phyloP scores from a whole-genome alignment of 345 rosid species.

The Brassica cretica region DNA sequence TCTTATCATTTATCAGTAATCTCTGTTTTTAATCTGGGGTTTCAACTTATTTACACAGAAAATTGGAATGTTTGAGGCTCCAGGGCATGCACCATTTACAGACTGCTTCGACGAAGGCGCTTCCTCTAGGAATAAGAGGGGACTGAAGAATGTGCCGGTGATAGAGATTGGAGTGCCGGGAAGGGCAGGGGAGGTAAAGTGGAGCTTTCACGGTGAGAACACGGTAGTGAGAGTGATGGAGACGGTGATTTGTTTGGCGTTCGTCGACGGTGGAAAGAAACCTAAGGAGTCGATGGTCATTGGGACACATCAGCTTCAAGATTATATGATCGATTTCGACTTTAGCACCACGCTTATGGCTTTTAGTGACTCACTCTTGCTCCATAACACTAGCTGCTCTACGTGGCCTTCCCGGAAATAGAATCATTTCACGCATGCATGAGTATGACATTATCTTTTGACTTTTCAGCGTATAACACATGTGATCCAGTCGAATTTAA shows the following conservation, averaged over 20 bases:
- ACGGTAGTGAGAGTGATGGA: conserved; percentile 24
- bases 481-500: neutral
- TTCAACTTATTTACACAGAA: neutral
- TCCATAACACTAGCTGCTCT: conserved; percentile 33
- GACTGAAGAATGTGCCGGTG: neutral
- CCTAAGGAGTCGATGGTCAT: neutral
- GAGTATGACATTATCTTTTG: neutral
- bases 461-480: neutral
- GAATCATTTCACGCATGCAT: neutral
- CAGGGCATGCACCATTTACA: neutral
- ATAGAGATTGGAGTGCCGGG: conserved; percentile 27
- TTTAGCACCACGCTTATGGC: conserved; percentile 14
- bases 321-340: conserved; percentile 33
- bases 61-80: neutral
- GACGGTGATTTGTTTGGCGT: conserved; percentile 35
- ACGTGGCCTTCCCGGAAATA: conserved; percentile 11
- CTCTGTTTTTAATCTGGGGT: neutral
- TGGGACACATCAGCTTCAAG: conserved; percentile 36
- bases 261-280: conserved; percentile 27
- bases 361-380: conserved; percentile 40
- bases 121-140: neutral
- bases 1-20: neutral
- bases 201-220: conserved; percentile 24
- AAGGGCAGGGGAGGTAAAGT: conserved; percentile 13
- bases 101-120: conserved; percentile 17